Conservation (phyloP, 2,329 filamentous ascomycete genomes). For the Rugonectria rugulosa region DNA sequence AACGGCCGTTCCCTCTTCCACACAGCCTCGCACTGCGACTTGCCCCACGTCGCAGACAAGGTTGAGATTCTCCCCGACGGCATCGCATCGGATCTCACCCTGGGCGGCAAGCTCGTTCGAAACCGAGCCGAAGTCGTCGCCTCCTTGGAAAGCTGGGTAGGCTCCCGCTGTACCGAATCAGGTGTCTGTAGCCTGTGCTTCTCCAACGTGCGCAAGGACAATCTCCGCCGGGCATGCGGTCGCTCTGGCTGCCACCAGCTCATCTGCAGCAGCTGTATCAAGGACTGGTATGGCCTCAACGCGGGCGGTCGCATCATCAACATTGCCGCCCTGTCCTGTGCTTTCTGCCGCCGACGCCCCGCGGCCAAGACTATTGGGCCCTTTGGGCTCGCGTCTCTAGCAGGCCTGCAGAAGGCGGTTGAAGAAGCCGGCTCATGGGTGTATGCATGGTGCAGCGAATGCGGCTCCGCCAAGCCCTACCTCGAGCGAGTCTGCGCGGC, state of each 20-base stretch:
- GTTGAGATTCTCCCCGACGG: conserved; percentile 46
- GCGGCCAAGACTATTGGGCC: conserved; percentile 45
- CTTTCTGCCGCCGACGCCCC: conserved; percentile 57
- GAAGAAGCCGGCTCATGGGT: conserved; percentile 52
- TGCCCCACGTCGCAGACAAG: conserved; percentile 44
- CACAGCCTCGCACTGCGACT: conserved; percentile 43
- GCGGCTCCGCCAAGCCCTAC: conserved; percentile 50
- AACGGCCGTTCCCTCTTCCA: conserved; percentile 50
- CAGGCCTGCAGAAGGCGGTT: conserved; percentile 48
- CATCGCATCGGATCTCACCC: conserved; percentile 35
- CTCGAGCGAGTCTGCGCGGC: conserved; percentile 54
- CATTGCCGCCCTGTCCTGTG: conserved; percentile 55
- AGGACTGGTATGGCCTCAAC: conserved; percentile 58
- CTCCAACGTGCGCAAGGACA: conserved; percentile 42
- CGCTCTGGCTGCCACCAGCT: conserved; percentile 52
- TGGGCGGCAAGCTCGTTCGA: conserved; percentile 51
- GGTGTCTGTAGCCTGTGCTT: conserved; percentile 57
- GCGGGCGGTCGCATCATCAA: conserved; percentile 53
- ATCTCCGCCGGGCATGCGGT: conserved; percentile 53
- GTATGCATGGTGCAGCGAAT: conserved; percentile 57
- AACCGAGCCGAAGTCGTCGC: conserved; percentile 48
- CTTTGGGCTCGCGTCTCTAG: conserved; percentile 49
- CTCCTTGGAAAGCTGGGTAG: conserved; percentile 47
- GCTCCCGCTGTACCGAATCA: conserved; percentile 46
- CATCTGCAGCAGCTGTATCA: conserved; percentile 51